Base-by-base conservation (phyloP, 345 rosid species). In the Garcia nutans region DNA sequence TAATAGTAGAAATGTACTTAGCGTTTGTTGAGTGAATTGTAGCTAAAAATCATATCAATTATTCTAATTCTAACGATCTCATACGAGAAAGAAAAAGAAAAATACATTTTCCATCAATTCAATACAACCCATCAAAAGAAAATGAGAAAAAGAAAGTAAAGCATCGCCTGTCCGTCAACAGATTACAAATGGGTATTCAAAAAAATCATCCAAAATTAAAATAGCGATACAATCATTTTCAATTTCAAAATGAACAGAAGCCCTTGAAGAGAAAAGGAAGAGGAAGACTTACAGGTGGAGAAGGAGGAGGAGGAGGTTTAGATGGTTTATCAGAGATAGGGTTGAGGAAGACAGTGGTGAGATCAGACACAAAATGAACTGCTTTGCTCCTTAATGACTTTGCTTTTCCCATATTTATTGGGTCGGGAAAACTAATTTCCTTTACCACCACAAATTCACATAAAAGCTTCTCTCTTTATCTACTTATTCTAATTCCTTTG, bases 311-410 rank as follows among this genome's bases (percentile, higher is more conserved):
- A 31, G 76, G 33, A 41, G 83, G 81, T 66, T 81, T 78, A 74
- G 92, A 82, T 71, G 97, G 88, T 77, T 90, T 90, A 77, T 91
- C 99, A 76, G 92, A 96, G 79, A 96, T 89, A 45, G 99, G 99
- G 82, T 93, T 96, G 78, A 96, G 96, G 73, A 96, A 82, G 71
- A 85, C 97, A 77, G 97, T 86, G 90, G 99, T 91, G 80, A 95
- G 87, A 89, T 91, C 97, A 87, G 98, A 80, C 70, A 96, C 98
- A 49, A 96, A 91, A 88, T 93, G 89, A 47, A 89, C 96, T 55
- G 98, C 98, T 88, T 90, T 95, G 85, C 93, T 91, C 87, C 89
- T 87, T 73, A 95, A 74, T 15, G 94, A 93, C 86, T 79, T 85
- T 70, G 50, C 22, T 73, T 28, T 54, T 49, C 66, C 76, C 66